Conservation (phyloP, 2,329 filamentous ascomycete genomes). For the Phaeosphaeriaceae sp. region DNA sequence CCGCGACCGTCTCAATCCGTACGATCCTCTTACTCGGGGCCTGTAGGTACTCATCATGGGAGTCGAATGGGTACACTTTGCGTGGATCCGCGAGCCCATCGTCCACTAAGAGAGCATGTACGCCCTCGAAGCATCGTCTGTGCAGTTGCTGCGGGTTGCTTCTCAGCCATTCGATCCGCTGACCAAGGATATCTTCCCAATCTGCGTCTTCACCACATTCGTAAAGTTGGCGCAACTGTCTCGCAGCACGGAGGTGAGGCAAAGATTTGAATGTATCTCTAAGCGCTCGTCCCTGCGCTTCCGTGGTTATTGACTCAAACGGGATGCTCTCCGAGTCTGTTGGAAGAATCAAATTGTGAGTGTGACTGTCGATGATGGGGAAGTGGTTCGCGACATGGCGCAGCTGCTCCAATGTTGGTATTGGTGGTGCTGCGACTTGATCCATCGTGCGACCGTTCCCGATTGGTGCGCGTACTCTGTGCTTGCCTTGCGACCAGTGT, state of each 20-base stretch:
- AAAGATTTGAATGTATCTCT: slow-evolving; percentile 68
- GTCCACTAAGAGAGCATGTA: slow-evolving; percentile 79
- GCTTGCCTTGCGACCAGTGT: neutral
- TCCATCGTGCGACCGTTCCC: slow-evolving; percentile 22
- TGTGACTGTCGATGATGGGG: slow-evolving; percentile 77
- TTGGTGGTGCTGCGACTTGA: slow-evolving; percentile 17
- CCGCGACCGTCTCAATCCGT: slow-evolving; percentile 77
- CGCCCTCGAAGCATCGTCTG: slow-evolving; percentile 72
- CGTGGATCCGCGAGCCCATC: slow-evolving; percentile 69
- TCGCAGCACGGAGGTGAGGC: slow-evolving; percentile 73
- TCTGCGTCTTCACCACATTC: slow-evolving; percentile 63
- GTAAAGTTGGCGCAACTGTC: slow-evolving; percentile 72
- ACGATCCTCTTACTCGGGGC: slow-evolving; percentile 76
- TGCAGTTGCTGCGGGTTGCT: slow-evolving; percentile 64
- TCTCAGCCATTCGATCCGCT: slow-evolving; percentile 57
- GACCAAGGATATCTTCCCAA: slow-evolving; percentile 65
- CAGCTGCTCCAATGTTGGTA: slow-evolving; percentile 38
- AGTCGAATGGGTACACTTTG: slow-evolving; percentile 66
- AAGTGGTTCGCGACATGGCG: slow-evolving; percentile 44
- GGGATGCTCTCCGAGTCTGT: slow-evolving; percentile 59
- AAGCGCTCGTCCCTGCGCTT: slow-evolving; percentile 75
- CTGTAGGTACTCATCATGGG: slow-evolving; percentile 67
- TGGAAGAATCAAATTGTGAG: slow-evolving; percentile 71
- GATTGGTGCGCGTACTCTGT: neutral
- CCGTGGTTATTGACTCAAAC: slow-evolving; percentile 72